These are phyloP conservation scores for Kwoniella sp. DNA, from an alignment of 768 basidiomycete genomes.

Conservation along the genomic window DNA sequence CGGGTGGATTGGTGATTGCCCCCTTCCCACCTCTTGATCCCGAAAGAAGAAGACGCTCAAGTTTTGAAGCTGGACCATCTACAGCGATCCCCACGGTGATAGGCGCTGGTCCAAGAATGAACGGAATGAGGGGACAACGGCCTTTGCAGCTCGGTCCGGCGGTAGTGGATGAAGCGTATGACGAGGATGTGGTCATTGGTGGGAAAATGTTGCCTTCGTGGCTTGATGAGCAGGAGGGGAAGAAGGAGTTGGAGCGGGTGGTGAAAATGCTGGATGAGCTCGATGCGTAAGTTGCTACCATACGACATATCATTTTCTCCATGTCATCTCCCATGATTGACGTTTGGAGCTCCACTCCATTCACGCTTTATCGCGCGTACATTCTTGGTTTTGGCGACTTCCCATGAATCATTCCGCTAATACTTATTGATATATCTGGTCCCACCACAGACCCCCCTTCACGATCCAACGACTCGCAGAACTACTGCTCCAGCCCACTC, in stretches of 20 bases:
- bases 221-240: constrained; percentile 47
- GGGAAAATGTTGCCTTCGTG: constrained; percentile 49
- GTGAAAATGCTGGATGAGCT: constrained; percentile 47
- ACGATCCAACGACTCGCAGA: constrained; percentile 56
- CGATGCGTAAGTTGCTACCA: constrained; percentile 37
- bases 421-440: background rate
- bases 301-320: too few relatives aligned
- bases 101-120: constrained; percentile 8
- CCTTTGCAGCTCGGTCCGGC: constrained; percentile 9
- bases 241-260: constrained; percentile 43
- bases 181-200: constrained; percentile 54
- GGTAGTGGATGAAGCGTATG: constrained; percentile 33
- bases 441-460: constrained; percentile 50
- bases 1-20: constrained; percentile 50
- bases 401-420: too few relatives aligned
- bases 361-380: too few relatives aligned
- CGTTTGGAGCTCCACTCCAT: too few relatives aligned
- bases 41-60: constrained; percentile 18
- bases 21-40: constrained; percentile 51
- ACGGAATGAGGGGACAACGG: constrained; percentile 12
- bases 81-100: background rate
- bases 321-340: too few relatives aligned
- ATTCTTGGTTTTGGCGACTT: too few relatives aligned
- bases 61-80: background rate
- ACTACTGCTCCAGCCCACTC: constrained; percentile 41